These are phyloP conservation scores for Phytophthora fragariaefolia DNA, from an alignment of 352 stramenopile genomes.

Conservation along the genomic window DNA sequence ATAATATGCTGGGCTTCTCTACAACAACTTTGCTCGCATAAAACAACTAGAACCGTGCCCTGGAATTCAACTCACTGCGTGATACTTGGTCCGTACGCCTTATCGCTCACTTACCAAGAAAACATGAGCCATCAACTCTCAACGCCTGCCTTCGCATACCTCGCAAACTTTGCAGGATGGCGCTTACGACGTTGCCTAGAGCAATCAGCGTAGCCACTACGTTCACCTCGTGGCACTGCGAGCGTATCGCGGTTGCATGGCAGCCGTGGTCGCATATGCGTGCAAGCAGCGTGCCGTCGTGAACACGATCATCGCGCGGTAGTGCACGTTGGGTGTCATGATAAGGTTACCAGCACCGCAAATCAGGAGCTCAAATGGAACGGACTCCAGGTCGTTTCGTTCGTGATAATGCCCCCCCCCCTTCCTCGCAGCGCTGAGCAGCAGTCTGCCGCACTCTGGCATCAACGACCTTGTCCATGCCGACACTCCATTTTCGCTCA, in stretches of 20 bases:
- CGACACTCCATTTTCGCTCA: conserved; percentile 28
- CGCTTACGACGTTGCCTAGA: conserved; percentile 28
- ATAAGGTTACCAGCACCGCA: conserved; percentile 59
- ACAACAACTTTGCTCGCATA: too few species aligned
- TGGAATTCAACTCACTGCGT: too few species aligned
- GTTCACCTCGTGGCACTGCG: conserved; percentile 30
- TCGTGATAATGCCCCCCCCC: conserved; percentile 59
- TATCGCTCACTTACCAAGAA: too few species aligned
- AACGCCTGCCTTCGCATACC: not conserved
- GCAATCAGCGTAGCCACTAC: conserved; percentile 33
- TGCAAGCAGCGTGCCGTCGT: conserved; percentile 45
- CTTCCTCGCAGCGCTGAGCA: conserved; percentile 50
- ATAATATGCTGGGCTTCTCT: too few species aligned
- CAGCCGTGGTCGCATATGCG: conserved; percentile 47
- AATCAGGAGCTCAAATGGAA: conserved; percentile 60
- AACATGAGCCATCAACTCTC: too few species aligned
- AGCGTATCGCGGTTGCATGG: conserved; percentile 48
- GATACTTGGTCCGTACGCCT: too few species aligned
- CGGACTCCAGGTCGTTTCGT: conserved; percentile 78
- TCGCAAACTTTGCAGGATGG: conserved; percentile 26
- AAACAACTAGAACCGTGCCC: too few species aligned
- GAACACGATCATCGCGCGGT: conserved; percentile 42
- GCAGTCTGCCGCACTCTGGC: conserved; percentile 40
- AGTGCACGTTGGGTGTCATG: conserved; percentile 47
- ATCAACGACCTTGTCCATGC: conserved; percentile 32